Base-by-base conservation (phyloP, 192 early-diverging fungal genomes). In the Backusella luteola region DNA sequence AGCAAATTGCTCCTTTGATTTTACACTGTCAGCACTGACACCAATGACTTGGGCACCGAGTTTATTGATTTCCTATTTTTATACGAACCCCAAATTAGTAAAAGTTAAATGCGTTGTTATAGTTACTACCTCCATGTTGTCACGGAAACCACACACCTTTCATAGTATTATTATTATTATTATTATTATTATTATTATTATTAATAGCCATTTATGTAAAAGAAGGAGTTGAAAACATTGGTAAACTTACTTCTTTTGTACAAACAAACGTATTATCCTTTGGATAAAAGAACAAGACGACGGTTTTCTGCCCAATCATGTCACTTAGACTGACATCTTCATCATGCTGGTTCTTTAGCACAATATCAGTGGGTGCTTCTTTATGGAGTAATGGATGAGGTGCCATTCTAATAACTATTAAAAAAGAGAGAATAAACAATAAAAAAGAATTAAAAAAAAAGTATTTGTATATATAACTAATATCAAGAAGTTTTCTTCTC, bases 261-360 rank as follows among this genome's bases (percentile, higher is more conserved):
- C 84, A 85, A 7, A 76, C 76, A 66, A 70, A 73, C 1, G 73
- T 78, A 73, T 80, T 77, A 9, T 85, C 78, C 32, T 76, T 82
- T 15, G 84, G 84, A 77, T 85, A 85, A 53, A 85, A 85, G 69
- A 85, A 85, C 14, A 85, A 26, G 11, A 84, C 44, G 17, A 74
- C 73, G 14, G 70, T 53, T 23, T 21, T 14, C 21, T 77, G 46
- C 4, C 84, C 84, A 69, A 85, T 76, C 34, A 83, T 39, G 15
- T 79, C 66, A 36, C 67, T 34, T 12, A 83, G 56, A 34, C 73
- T 38, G 8, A 85, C 78, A 14, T 38, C 46, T 66, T 83, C 76
- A 19, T 52, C 69, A 29, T 78, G 71, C 53, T 85, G 81, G 41
- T 85, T 80, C 71, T 83, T 67, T 21, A 82, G 8, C 11, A 66